Base-by-base conservation (phyloP, 2,329 filamentous ascomycete genomes). In the Trichoderma simmonsii region DNA sequence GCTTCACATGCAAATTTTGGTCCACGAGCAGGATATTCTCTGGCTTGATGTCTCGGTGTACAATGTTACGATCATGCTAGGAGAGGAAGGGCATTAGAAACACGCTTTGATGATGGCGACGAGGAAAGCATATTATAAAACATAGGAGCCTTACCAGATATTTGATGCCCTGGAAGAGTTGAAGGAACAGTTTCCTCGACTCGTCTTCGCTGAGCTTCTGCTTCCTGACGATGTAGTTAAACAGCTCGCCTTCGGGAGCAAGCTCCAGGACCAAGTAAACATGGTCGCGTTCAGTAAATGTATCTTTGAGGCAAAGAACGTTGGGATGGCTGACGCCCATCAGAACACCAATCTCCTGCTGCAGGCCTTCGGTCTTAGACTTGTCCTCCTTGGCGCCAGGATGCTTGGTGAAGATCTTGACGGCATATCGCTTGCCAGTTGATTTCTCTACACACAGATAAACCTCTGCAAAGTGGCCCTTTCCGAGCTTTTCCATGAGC, bases 241-340 rank as follows among this genome's bases (percentile, higher is more conserved):
- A 99, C 15, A 99, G 85, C 82, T 99, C 97, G 77, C 96, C 96
- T 81, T 97, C 94, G 0, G 94, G 86, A 2, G 95, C 95, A 76
- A 98, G 86, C 80, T 99, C 96, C 63, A 98, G 84, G 12, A 99
- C 91, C 56, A 99, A 85, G 80, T 97, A 98, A 24, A 98, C 94
- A 2, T 93, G 93, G 76, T 96, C 94, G 63, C 88, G 88, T 80
- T 99, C 96, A 78, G 97, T 93, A 80, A 97, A 99, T 0, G 94
- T 97, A 75, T 97, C 95, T 81, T 97, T 98, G 70, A 99, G 85
- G 79, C 95, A 98, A 15, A 99, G 86, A 68, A 99, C 88, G 75
- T 97, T 96, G 4, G 94, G 93, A 81, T 99, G 96, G 79, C 93
- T 97, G 73, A 99, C 94, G n/a, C 94, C 90, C 94, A 97, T 98